A percentile compares a stretch with the other conserved stretches of the same genome.
phyloP scores from a whole-genome alignment of 192 early-diverging fungal species.

The Linnemannia hyalina region DNA sequence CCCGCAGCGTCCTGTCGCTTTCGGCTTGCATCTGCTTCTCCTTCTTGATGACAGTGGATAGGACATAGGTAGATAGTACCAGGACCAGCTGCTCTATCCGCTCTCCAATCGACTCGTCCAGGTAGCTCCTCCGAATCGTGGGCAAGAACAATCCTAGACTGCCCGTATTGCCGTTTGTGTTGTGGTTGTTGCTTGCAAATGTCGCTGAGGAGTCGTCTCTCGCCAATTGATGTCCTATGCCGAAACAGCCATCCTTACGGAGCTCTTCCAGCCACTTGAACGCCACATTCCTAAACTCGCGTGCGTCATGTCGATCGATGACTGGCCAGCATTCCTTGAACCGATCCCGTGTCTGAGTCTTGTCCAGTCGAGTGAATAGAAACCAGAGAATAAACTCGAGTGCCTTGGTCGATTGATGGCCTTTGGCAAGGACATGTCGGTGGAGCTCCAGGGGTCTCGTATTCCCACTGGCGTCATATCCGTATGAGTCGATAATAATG shows the following conservation, averaged over 20 bases:
- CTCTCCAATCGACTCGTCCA: conserved; percentile 51
- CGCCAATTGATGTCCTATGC: conserved; percentile 23
- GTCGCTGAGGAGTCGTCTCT: not conserved
- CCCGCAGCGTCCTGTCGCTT: not conserved
- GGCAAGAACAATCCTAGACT: conserved; percentile 33
- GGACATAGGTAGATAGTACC: conserved; percentile 40
- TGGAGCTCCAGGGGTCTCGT: conserved; percentile 58
- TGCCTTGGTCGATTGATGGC: conserved; percentile 68
- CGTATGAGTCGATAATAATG: conserved; percentile 17
- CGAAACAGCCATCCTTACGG: conserved; percentile 58
- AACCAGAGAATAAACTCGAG: conserved; percentile 71
- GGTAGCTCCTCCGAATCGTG: conserved; percentile 45
- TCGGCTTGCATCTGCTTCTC: not conserved
- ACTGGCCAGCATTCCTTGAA: conserved; percentile 70
- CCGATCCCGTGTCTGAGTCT: conserved; percentile 52
- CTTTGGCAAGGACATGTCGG: conserved; percentile 63
- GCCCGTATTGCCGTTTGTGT: not conserved
- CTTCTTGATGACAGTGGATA: conserved; percentile 7
- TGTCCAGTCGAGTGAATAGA: conserved; percentile 61
- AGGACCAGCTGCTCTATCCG: conserved; percentile 42
- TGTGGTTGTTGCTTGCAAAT: not conserved
- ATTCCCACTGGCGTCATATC: conserved; percentile 1
- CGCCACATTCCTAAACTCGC: conserved; percentile 67
- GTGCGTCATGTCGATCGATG: conserved; percentile 63
- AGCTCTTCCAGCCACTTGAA: conserved; percentile 73